Evolutionary conservation across 495 filamentous ascomycete species (phyloP).

Genomic region (Penicillium macrosclerotiorum): DNA sequence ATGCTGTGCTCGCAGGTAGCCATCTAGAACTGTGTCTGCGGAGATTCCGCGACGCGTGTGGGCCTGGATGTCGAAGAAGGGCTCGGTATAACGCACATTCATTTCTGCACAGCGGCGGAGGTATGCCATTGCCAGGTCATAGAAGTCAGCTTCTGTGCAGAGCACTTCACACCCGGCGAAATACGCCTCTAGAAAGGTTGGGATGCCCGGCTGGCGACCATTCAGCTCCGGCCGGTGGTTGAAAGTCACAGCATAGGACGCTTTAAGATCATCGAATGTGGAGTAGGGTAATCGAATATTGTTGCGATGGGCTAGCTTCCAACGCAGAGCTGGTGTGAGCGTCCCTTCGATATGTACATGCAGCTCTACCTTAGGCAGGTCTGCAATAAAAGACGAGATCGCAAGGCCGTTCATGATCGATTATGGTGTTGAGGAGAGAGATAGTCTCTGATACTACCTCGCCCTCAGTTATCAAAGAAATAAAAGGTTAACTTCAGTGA

Average conservation of each 20-base stretch:
- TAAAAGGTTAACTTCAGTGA: too few species aligned
- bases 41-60: conserved; percentile 38
- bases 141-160: conserved; percentile 37
- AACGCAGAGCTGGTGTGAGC: conserved; percentile 35
- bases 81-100: conserved; percentile 43
- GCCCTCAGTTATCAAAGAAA: too few species aligned
- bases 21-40: conserved; percentile 29
- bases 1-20: conserved; percentile 33
- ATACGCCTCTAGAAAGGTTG: conserved; percentile 42
- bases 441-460: too few species aligned
- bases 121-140: conserved; percentile 42
- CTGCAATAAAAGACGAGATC: conserved; percentile 29
- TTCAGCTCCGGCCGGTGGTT: conserved; percentile 35
- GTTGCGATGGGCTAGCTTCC: conserved; percentile 40
- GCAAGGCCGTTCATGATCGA: conserved; percentile 29
- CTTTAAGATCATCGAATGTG: conserved; percentile 29
- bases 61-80: conserved; percentile 46
- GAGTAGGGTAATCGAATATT: conserved; percentile 28
- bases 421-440: background rate
- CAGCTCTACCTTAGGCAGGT: conserved; percentile 43
- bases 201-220: conserved; percentile 29
- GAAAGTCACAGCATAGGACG: conserved; percentile 31
- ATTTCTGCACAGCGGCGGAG: conserved; percentile 27
- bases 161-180: conserved; percentile 41
- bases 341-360: conserved; percentile 48